A percentile compares a stretch with the other conserved stretches of the same genome.
Evolutionary conservation across 2,329 filamentous ascomycete genomes (phyloP).

Genomic region (Pseudogymnoascus sp.): DNA sequence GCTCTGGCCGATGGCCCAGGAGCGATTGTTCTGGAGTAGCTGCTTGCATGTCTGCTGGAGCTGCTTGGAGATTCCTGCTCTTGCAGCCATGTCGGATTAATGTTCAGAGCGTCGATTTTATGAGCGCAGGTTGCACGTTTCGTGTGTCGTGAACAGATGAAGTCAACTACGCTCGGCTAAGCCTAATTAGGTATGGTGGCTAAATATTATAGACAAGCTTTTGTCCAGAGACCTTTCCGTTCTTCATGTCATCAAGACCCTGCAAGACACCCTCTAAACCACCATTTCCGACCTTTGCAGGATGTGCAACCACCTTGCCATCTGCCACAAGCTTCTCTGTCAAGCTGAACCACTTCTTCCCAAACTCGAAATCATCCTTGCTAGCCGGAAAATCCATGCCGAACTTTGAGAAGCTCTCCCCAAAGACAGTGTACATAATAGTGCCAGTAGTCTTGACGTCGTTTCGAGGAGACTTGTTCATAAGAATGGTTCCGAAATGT

Average conservation of each 20-base stretch:
- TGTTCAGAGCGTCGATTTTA: too few relatives aligned
- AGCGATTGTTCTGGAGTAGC: conserved; percentile 46
- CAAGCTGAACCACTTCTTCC: conserved; percentile 11
- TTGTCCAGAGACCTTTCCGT: conserved; percentile 11
- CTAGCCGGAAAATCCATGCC: conserved; percentile 10
- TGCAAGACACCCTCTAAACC: conserved; percentile 13
- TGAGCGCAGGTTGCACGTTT: conserved; percentile 9
- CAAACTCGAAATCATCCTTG: conserved; percentile 16
- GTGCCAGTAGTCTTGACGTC: conserved; percentile 22
- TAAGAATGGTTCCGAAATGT: conserved; percentile 20
- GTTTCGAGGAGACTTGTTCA: not conserved
- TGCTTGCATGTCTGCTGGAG: not conserved
- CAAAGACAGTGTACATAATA: conserved; percentile 35
- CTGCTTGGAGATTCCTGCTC: not conserved
- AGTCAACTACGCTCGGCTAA: too few relatives aligned
- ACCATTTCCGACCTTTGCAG: conserved; percentile 9
- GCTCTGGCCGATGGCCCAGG: conserved; percentile 54
- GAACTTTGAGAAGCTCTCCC: conserved; percentile 25
- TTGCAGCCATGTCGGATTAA: not conserved
- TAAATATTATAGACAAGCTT: conserved; percentile 19
- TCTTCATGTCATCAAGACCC: conserved; percentile 12
- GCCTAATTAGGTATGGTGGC: not conserved
- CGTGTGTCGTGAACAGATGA: too few relatives aligned
- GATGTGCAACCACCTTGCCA: conserved; percentile 15
- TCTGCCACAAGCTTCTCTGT: conserved; percentile 15